Evolutionary conservation across 2,329 filamentous ascomycete species (phyloP).

Genomic region (Harringtonia aguacate): DNA sequence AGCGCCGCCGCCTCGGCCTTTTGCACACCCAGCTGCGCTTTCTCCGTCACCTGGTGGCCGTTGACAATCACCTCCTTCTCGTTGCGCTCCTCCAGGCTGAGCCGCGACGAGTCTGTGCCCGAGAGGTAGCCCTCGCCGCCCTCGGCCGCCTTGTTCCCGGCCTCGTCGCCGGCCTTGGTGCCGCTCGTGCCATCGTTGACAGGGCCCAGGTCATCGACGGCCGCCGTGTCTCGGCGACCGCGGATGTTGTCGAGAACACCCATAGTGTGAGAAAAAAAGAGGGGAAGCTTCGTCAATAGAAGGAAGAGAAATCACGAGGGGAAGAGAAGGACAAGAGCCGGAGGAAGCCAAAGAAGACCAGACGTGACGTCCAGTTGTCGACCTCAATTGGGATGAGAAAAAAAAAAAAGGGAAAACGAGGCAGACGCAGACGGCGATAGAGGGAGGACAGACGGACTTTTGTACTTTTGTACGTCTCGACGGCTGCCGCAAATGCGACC

Average conservation of each 20-base stretch:
- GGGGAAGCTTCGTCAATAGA: background rate
- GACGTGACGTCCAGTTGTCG: too few relatives aligned
- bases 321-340: background rate
- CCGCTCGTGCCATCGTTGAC: background rate
- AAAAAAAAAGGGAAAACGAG: too few relatives aligned
- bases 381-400: too few relatives aligned
- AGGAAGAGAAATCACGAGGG: background rate
- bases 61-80: conserved; percentile 9
- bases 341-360: too few relatives aligned
- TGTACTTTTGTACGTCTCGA: too few relatives aligned
- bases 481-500: too few relatives aligned
- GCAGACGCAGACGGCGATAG: too few relatives aligned
- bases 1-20: conserved; percentile 37
- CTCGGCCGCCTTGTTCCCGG: background rate
- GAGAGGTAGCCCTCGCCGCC: background rate
- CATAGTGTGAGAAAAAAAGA: conserved; percentile 1
- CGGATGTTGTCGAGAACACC: conserved; percentile 4
- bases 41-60: conserved; percentile 6
- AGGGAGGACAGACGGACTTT: too few relatives aligned
- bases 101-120: conserved; percentile 2
- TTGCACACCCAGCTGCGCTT: conserved; percentile 32
- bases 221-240: background rate
- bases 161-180: background rate
- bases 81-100: conserved; percentile 10
- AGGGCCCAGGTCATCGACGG: too few relatives aligned